Base-by-base conservation (phyloP, 495 filamentous ascomycete species). In the Penicillium manginii region DNA sequence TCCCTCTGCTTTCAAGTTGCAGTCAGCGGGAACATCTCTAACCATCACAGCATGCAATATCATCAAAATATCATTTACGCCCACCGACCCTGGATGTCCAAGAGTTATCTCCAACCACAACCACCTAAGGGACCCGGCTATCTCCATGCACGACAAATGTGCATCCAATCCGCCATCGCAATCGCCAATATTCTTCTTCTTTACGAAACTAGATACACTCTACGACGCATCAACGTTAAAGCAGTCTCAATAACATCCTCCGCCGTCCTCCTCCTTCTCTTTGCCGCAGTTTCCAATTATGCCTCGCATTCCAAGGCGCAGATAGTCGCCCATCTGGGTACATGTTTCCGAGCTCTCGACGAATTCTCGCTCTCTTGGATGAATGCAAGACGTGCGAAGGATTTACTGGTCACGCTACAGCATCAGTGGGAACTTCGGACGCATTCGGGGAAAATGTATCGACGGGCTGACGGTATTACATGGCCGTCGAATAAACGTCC, bases 201-300 rank as follows among this genome's bases (percentile, higher is more conserved):
- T 14, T 80, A 84, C 57, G 75, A 80, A 40, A 61, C 69, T 5
- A 74, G 59, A 71, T 75, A 74, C 60, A 74, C 62, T 9, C 62
- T 76, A 7, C 19, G 50, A n/a, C 48, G 22, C 2, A 63, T 65
- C n/a, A 67, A 68, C 31, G 57, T 67, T 52, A 73, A 81, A 55
- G 77, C 76, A 1, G 79, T 81, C 3, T 69, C 74, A 17, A 77
- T 81, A 29, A 79, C 77, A 8, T 81, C 78, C 62, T 78, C 76
- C 39, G 77, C 79, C 10, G 73, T 77, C 1, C 65, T 79, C 12
- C 75, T 79, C 60, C 73, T 79, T 3, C 70, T 79, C 3, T 79
- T 77, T 31, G 71, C 76, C 33, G 76, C 76, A 1, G 73, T 78
- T 11, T 59, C 77, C 17, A 79, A 79, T 15, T 66, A 47, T 2